phyloP scores from a whole-genome alignment of 768 basidiomycete genomes.

The Fibroporia radiculosa region DNA sequence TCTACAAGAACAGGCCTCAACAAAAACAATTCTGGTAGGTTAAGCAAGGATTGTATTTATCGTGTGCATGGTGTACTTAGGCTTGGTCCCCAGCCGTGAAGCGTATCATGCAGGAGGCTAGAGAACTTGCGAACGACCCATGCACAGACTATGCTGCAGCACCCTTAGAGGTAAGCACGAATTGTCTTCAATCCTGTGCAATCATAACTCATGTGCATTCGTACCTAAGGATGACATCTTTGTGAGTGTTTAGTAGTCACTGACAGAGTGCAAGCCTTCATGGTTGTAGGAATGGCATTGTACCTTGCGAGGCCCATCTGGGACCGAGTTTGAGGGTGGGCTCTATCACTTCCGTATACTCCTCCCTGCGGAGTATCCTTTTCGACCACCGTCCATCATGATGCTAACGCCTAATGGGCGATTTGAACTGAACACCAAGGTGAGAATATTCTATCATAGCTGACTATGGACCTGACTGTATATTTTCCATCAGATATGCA shows the following conservation, averaged over 20 bases:
- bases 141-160: slow-evolving; percentile 81
- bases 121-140: slow-evolving; percentile 79
- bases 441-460: slow-evolving; percentile 24
- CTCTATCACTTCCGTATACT: slow-evolving; percentile 93
- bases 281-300: slow-evolving; percentile 84
- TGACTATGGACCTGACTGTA: neutral
- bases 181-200: neutral
- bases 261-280: neutral
- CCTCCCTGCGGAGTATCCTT: slow-evolving; percentile 91
- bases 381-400: slow-evolving; percentile 93
- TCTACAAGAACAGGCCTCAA: slow-evolving; percentile 42
- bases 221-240: slow-evolving; percentile 74
- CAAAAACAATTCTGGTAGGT: slow-evolving; percentile 83
- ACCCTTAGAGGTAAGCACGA: slow-evolving; percentile 59
- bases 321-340: slow-evolving; percentile 90
- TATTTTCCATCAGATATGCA: slow-evolving; percentile 67
- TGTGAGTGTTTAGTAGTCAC: slow-evolving; percentile 36
- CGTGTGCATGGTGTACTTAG: neutral
- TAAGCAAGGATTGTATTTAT: neutral
- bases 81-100: slow-evolving; percentile 64
- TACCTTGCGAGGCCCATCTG: slow-evolving; percentile 83
- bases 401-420: slow-evolving; percentile 96
- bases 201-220: slow-evolving; percentile 1
- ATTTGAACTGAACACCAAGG: slow-evolving; percentile 95
- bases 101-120: slow-evolving; percentile 94